Base-by-base conservation (phyloP, 2,329 filamentous ascomycete genomes). In the Madurella mycetomatis region DNA sequence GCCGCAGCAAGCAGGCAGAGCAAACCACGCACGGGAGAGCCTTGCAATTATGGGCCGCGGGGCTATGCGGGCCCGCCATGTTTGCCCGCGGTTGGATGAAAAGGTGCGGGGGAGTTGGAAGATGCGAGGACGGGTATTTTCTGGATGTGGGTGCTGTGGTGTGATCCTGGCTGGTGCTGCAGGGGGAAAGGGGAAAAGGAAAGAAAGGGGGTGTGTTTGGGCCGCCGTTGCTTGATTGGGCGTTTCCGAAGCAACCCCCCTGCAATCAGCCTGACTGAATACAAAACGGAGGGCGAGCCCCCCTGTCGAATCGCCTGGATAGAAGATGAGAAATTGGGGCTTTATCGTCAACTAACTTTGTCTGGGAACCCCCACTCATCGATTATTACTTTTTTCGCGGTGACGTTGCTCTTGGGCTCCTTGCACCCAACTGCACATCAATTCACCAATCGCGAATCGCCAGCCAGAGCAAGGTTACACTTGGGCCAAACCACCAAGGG, bases 231-330 rank as follows among this genome's bases (percentile, higher is more conserved):
- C 56, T 34, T 53, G 47, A 60, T 56, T 57, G 57, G 59, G 54
- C 55, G 58, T 64, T 62, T 62, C 60, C 56, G 45, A 57, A 60
- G 62, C 60, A 62, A 64, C 61, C 51, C 52, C 34, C 34, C 13
- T 11, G 34, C 34, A 37, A 11, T 11, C 11, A 15, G 34, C 9
- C 11, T 15, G 9, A 11, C 34, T 4, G 9, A 37, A 11, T 37
- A 37, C 34, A 37, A 37, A 37, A 37, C 34, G 34, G 34, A 12
- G 34, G 13, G 9, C 9, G 4, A n/a, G 9, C 11, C 13, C 34
- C 34, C 34, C 9, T 37, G 34, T 15, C 34, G 25, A 25, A 25
- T 37, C 34, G 9, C 4, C 34, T 4, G 9, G 34, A 37, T 15
- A 11, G 34, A 37, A 11, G 13, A 9, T 37, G 11, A 11, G 34